Percentiles rank a stretch among this genome's conserved stretches.
phyloP scores from a whole-genome alignment of 2,329 filamentous ascomycete species.

The Colletotrichum sp. region DNA sequence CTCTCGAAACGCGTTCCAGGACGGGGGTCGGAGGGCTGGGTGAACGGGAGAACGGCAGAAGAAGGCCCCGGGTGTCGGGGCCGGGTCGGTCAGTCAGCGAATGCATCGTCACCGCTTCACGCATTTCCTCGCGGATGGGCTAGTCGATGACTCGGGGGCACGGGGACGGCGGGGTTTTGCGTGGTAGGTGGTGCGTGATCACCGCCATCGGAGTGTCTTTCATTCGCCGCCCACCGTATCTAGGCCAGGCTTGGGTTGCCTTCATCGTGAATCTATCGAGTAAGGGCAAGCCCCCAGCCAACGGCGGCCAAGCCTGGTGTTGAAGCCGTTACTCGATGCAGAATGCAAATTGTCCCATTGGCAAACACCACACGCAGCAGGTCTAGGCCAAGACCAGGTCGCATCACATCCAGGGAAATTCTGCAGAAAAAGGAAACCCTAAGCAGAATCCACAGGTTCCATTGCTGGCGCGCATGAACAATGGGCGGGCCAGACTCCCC shows the following conservation, averaged over 20 bases:
- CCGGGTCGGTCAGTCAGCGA: background rate
- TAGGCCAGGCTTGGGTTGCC: background rate
- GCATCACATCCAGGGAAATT: background rate
- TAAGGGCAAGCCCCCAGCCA: background rate
- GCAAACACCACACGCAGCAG: background rate
- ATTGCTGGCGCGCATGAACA: background rate
- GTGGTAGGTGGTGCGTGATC: background rate
- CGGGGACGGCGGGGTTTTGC: background rate
- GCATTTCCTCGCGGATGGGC: background rate
- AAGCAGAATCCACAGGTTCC: background rate
- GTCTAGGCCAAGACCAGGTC: background rate
- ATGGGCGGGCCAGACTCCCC: background rate
- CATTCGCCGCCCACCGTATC: background rate
- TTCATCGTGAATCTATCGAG: constrained; percentile 6
- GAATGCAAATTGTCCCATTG: background rate
- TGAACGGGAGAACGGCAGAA: background rate
- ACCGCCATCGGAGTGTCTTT: background rate
- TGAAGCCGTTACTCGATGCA: background rate
- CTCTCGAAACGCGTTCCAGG: background rate
- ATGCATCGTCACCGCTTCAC: background rate
- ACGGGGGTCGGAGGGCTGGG: background rate
- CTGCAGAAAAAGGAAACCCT: background rate
- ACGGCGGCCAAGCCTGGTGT: background rate
- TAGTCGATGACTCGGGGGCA: background rate
- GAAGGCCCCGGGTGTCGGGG: background rate